These are phyloP conservation scores for Aspergillus funiculosus DNA, from an alignment of 495 filamentous ascomycete species.

Conservation along the genomic window DNA sequence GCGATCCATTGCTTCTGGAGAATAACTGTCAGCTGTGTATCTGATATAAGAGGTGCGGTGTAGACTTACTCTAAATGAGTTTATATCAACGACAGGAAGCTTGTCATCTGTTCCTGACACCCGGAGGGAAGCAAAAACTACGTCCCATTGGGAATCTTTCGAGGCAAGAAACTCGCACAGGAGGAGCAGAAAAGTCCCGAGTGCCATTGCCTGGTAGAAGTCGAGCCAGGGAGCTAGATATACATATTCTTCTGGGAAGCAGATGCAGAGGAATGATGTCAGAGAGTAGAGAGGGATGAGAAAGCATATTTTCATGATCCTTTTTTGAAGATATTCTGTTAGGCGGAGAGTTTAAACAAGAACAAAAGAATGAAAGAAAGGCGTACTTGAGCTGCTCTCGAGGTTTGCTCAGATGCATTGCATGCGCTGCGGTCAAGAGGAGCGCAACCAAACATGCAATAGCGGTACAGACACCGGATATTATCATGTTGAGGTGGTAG, in stretches of 20 bases:
- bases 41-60: neutral
- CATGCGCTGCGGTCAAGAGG: conserved; percentile 17
- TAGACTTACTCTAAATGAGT: conserved; percentile 16
- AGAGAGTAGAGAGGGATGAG: conserved; percentile 27
- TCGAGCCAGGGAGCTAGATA: conserved; percentile 29
- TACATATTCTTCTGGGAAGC: conserved; percentile 23
- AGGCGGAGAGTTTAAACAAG: too few relatives aligned
- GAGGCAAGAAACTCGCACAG: conserved; percentile 28
- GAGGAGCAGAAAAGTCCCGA: conserved; percentile 29
- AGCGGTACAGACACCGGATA: conserved; percentile 19
- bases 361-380: neutral
- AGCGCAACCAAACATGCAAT: conserved; percentile 17
- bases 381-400: conserved; percentile 27
- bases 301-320: conserved; percentile 25
- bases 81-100: conserved; percentile 9
- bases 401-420: conserved; percentile 27
- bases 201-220: conserved; percentile 27
- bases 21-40: too few relatives aligned
- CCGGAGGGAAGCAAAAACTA: conserved; percentile 22
- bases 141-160: conserved; percentile 13
- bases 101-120: conserved; percentile 4
- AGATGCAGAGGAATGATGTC: conserved; percentile 24
- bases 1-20: conserved; percentile 24
- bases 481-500: conserved; percentile 22
- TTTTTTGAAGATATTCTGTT: too few relatives aligned